Evolutionary conservation across 1,284 basidiomycete species (phyloP).

Genomic region (Cutaneotrichosporon curvatum): DNA sequence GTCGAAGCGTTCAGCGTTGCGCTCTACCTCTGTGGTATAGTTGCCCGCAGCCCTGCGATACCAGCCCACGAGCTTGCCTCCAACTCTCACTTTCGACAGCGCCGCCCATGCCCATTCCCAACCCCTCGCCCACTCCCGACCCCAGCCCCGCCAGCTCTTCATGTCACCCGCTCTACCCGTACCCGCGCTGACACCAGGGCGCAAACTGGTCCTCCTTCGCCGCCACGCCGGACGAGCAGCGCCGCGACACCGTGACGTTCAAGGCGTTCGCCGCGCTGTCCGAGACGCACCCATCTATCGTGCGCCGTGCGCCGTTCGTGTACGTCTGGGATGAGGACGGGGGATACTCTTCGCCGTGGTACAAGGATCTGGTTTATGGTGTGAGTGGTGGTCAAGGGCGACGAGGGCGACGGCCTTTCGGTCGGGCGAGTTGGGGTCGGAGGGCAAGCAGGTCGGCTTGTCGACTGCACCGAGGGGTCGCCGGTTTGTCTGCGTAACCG

Average conservation of each 20-base stretch:
- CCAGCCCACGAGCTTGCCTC: no score
- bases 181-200: slow-evolving; percentile 46
- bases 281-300: slow-evolving; percentile 44
- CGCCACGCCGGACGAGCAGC: slow-evolving; percentile 47
- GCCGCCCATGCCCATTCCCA: no score
- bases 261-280: slow-evolving; percentile 51
- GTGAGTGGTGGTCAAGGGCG: slow-evolving; percentile 40
- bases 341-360: slow-evolving; percentile 49
- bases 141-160: slow-evolving; percentile 40
- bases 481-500: neutral
- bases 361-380: slow-evolving; percentile 51
- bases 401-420: neutral
- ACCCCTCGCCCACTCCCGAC: neutral
- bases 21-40: no score
- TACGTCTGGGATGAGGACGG: slow-evolving; percentile 44
- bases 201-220: slow-evolving; percentile 61
- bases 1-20: no score
- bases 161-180: neutral
- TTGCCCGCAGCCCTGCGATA: no score
- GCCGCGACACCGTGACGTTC: slow-evolving; percentile 33
- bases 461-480: neutral
- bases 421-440: neutral
- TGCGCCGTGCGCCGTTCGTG: slow-evolving; percentile 48
- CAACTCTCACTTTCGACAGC: no score
- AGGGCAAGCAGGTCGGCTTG: neutral